Base-by-base conservation (phyloP, 768 basidiomycete genomes). In the Amanita phalloides region DNA sequence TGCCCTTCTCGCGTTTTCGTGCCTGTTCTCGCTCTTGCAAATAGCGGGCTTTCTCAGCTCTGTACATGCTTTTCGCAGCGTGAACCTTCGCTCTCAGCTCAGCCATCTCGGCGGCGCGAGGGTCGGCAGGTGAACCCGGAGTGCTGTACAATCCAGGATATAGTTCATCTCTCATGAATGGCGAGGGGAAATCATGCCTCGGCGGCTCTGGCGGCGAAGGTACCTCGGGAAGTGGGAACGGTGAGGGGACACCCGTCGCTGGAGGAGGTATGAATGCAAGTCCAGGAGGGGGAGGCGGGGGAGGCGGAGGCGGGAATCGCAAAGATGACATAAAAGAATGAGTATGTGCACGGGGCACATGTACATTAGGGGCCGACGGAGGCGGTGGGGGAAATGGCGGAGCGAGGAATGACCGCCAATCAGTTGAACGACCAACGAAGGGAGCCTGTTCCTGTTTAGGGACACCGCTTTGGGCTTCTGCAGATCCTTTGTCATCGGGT, bases 1-100 rank as follows among this genome's bases (percentile, higher is more conserved):
- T 66, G 68, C 51, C 70, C 56, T 66, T 70, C 56, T 62, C 72
- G 52, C 71, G 75, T 23, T 68, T 67, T 45, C 53, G 36, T 49
- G 81, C 77, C 56, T 67, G 75, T 21, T 69, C 67, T 44, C 45
- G 45, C 48, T 81, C 78, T 56, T 67, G 67, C 26, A 84, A 76
- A 58, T 87, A 86, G 21, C 69, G 70, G 58, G 86, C 84, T 60
- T 90, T 90, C 64, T 81, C 77, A 1, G 71, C 72, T 64, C 78
- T 84, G 63, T 90, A 90, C 21, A 67, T 65, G 25, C 69, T 70
- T 57, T 86, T 90, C 0, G 86, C 84, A 17, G 68, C 76, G 58
- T 87, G 80, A 3, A 88, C 75, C 28, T 77, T 70, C 26, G 69
- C 69, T 33, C 67, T 66, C 46, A 74, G 56, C 28, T 74, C 53